A percentile compares a stretch with the other conserved stretches of the same genome.
Conservation (phyloP, 78 protist genomes). For the Anaeramoeba flamelloides region DNA sequence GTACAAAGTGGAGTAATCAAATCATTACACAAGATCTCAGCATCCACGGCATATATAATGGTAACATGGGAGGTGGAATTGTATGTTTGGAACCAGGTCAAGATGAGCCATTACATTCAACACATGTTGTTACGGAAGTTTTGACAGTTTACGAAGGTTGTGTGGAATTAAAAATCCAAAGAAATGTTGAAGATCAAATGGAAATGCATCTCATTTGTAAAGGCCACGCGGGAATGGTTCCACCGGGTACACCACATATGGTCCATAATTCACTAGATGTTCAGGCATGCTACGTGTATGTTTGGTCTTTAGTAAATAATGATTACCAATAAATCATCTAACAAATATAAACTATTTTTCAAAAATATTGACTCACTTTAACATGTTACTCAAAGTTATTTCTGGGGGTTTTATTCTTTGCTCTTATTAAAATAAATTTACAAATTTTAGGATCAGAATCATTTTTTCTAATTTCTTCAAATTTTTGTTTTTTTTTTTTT, state of each 20-base stretch:
- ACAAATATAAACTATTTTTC: no score
- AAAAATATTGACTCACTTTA: no score
- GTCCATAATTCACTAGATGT: not conserved
- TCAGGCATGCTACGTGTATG: not conserved
- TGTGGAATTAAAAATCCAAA: not conserved
- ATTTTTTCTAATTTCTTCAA: no score
- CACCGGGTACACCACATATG: not conserved
- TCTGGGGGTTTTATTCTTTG: no score
- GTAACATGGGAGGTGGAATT: not conserved
- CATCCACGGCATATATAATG: slow-evolving; percentile 2
- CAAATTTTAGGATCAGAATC: no score
- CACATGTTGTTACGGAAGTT: not conserved
- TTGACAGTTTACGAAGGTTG: not conserved
- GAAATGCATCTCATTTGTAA: not conserved
- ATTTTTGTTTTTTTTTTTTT: no score
- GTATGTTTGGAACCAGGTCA: not conserved
- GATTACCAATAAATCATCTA: no score
- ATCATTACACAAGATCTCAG: not conserved
- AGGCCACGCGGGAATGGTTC: not conserved
- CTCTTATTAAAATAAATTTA: no score
- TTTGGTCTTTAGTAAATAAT: not conserved
- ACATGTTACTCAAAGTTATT: no score
- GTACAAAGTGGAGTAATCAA: not conserved
- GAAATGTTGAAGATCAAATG: not conserved
- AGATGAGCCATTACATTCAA: not conserved